Evolutionary conservation across 2,329 filamentous ascomycete species (phyloP).

Genomic region (Aquanectria penicillioides): DNA sequence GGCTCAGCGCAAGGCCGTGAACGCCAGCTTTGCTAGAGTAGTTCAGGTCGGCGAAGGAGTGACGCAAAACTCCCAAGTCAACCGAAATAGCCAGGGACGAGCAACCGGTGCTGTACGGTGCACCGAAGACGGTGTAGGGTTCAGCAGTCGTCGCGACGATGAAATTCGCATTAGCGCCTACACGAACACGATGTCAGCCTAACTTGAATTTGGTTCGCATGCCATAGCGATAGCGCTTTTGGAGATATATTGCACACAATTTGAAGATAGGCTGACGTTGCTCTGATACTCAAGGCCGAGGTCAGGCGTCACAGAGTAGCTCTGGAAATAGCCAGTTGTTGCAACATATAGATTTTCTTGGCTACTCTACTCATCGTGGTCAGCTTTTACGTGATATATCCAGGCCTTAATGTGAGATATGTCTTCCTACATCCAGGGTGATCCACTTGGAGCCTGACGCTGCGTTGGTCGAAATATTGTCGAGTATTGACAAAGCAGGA

Average conservation of each 20-base stretch:
- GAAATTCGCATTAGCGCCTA: conserved; percentile 10
- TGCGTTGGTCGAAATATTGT: background rate
- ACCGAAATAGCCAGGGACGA: conserved; percentile 20
- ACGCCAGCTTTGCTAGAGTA: conserved; percentile 13
- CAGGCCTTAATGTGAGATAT: too few species aligned
- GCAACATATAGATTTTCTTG: conserved; percentile 11
- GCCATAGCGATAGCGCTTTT: background rate
- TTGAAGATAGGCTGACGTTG: conserved; percentile 5
- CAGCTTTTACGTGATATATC: background rate
- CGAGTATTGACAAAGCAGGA: conserved; percentile 4
- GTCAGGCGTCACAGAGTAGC: conserved; percentile 1
- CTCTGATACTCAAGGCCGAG: conserved; percentile 6
- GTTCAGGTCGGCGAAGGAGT: background rate
- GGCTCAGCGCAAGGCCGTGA: conserved; percentile 20
- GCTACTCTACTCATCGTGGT: background rate
- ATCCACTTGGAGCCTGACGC: conserved; percentile 11
- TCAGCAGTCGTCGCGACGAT: background rate
- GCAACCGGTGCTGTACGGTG: conserved; percentile 22
- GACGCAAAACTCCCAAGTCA: background rate
- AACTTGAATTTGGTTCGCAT: too few species aligned
- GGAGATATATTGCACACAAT: background rate
- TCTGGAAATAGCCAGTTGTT: conserved; percentile 15
- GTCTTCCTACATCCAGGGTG: conserved; percentile 1
- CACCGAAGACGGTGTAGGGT: conserved; percentile 22
- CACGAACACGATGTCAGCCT: too few species aligned